phyloP scores from a whole-genome alignment of 305 asterid genomes.

The Plantago rigida region DNA sequence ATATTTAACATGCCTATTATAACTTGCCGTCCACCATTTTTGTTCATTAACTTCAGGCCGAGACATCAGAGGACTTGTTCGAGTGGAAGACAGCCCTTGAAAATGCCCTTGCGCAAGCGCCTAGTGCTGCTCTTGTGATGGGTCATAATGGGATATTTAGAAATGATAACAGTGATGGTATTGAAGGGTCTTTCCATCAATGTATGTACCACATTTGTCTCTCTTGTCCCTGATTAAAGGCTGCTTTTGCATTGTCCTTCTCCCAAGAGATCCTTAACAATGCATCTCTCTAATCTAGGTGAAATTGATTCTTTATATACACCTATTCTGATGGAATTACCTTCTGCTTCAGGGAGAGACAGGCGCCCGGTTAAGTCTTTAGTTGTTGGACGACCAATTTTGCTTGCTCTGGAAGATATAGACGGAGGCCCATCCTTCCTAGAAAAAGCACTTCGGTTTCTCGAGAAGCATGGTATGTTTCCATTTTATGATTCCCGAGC shows the following conservation, averaged over 20 bases:
- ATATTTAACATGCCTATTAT: slow-evolving; percentile 11
- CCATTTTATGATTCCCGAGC: slow-evolving; percentile 22
- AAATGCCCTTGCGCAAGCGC: slow-evolving; percentile 93
- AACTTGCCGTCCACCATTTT: slow-evolving; percentile 22
- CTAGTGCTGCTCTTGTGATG: slow-evolving; percentile 96
- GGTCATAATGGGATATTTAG: slow-evolving; percentile 91
- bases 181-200: slow-evolving; percentile 81
- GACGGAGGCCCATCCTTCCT: slow-evolving; percentile 98
- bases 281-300: slow-evolving; percentile 2
- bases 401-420: slow-evolving; percentile 94
- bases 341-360: slow-evolving; percentile 70
- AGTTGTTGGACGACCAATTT: slow-evolving; percentile 96
- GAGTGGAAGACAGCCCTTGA: slow-evolving; percentile 99
- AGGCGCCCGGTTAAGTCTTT: slow-evolving; percentile 78
- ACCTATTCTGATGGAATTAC: slow-evolving; percentile 24
- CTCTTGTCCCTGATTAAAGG: slow-evolving; percentile 17
- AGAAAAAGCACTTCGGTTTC: slow-evolving; percentile 94
- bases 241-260: slow-evolving; percentile 19
- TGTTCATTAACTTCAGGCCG: slow-evolving; percentile 55
- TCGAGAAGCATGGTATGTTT: slow-evolving; percentile 74
- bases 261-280: slow-evolving; percentile 15
- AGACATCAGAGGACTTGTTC: slow-evolving; percentile 81
- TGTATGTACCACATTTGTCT: slow-evolving; percentile 35
- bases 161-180: slow-evolving; percentile 62
- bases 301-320: slow-evolving; percentile 11